Base-by-base conservation (phyloP, 1,284 basidiomycete genomes). In the Leccinum pseudoinsigne region DNA sequence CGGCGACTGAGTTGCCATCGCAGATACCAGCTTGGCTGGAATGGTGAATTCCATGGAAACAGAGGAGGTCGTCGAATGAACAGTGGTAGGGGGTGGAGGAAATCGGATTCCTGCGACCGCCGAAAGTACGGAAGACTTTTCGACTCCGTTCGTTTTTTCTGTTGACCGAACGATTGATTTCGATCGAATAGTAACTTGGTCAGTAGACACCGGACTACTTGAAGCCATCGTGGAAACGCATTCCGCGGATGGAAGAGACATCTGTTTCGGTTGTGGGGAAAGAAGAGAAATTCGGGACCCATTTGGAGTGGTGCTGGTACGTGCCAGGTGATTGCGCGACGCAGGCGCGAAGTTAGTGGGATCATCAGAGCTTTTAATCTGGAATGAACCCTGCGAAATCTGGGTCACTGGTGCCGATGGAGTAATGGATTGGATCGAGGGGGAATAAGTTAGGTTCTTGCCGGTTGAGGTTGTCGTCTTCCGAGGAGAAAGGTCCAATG, bases 101-200 rank as follows among this genome's bases (percentile, higher is more conserved):
- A 62, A 31, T 11, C 28, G n/a, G 2, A 50, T 58, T n/a, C 58
- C 65, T 3, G 57, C 38, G 14, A 63, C 18, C 36, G 70, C 14
- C 14, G 38, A 63, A 36, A 63, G 66, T 45, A 59, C 63, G 10
- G 68, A 65, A 7, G 63, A 42, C 10, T 11, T 55, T 21, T 23
- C 36, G 14, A 36, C 45, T 28, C 21, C 36, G 23, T 61, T 59
- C 18, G 28, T 21, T 18, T 60, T 31, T 31, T 71, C 61, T 16
- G 71, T 58, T 56, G 72, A 60, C 3, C 67, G 69, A 61, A 76
- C 73, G 12, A 76, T 74, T 11, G 73, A 71, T 62, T 76, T 73
- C 7, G 72, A 57, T 40, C 68, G 64, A 3, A 40, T 26, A 1
- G 55, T 11, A 11, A 57, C n/a, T 42, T 61, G 62, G 26, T 18